Conservation (phyloP, 768 basidiomycete species). For the Asterophora parasitica region DNA sequence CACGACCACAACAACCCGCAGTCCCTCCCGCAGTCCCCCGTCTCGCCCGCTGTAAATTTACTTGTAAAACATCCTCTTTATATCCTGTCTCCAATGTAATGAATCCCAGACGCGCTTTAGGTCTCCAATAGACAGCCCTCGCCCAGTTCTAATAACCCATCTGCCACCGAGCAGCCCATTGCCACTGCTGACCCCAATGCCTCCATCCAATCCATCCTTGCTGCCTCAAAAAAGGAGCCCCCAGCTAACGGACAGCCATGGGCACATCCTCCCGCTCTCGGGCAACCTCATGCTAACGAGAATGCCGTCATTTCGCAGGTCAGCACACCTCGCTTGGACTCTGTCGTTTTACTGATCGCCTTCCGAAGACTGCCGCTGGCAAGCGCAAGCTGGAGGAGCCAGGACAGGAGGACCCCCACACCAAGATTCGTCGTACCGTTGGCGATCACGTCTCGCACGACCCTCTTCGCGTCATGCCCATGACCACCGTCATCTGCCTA, state of each 20-base stretch:
- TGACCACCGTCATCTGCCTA: slow-evolving; percentile 87
- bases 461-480: slow-evolving; percentile 69
- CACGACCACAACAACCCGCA: slow-evolving; percentile 15
- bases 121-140: slow-evolving; percentile 24
- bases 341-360: slow-evolving; percentile 4
- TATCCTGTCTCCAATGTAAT: slow-evolving; percentile 20
- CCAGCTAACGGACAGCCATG: slow-evolving; percentile 37
- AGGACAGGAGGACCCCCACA: slow-evolving; percentile 61
- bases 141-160: slow-evolving; percentile 21
- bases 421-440: slow-evolving; percentile 80
- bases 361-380: slow-evolving; percentile 36
- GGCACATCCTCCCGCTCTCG: slow-evolving; percentile 24
- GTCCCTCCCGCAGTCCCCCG: slow-evolving; percentile 17
- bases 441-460: slow-evolving; percentile 79
- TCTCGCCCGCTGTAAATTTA: slow-evolving; percentile 21
- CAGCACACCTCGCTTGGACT: slow-evolving; percentile 15
- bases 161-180: slow-evolving; percentile 17
- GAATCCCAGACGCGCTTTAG: slow-evolving; percentile 26
- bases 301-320: slow-evolving; percentile 34
- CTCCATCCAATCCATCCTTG: slow-evolving; percentile 48
- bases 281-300: slow-evolving; percentile 25
- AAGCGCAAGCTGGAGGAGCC: slow-evolving; percentile 77
- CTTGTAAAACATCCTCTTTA: slow-evolving; percentile 27
- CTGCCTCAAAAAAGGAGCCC: slow-evolving; percentile 43
- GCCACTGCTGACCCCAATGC: slow-evolving; percentile 37